phyloP scores from a whole-genome alignment of 176 grass and related monocot genomes.

The Areca catechu region DNA sequence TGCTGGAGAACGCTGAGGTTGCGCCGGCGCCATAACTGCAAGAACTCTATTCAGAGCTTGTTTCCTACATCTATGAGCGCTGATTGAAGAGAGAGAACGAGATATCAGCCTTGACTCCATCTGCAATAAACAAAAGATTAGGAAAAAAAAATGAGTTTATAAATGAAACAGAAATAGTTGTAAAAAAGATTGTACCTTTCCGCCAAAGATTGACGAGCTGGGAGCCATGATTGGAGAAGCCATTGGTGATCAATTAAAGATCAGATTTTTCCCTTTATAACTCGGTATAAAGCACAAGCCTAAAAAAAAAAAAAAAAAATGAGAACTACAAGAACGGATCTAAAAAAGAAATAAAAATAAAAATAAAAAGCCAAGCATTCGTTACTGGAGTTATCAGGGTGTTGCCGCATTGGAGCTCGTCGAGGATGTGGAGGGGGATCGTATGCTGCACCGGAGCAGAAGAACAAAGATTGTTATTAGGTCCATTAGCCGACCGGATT shows the following conservation, averaged over 20 bases:
- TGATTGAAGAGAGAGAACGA: slow-evolving; percentile 23
- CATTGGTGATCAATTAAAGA: not conserved
- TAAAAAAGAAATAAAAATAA: too few relatives aligned
- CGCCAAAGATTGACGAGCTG: slow-evolving; percentile 1
- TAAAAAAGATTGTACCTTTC: slow-evolving; percentile 1
- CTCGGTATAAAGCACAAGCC: too few relatives aligned
- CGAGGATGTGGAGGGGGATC: too few relatives aligned
- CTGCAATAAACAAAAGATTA: slow-evolving; percentile 16
- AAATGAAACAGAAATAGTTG: not conserved
- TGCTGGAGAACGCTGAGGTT: slow-evolving; percentile 38
- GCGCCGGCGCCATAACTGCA: slow-evolving; percentile 50
- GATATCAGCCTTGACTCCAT: slow-evolving; percentile 39
- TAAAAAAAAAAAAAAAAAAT: too few relatives aligned
- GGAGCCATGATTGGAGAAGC: slow-evolving; percentile 5
- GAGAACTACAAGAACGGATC: too few relatives aligned
- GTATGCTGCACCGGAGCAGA: too few relatives aligned
- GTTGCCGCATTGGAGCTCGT: too few relatives aligned
- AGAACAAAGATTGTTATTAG: too few relatives aligned
- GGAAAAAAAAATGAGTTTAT: not conserved
- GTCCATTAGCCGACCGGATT: too few relatives aligned
- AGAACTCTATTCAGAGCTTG: slow-evolving; percentile 23
- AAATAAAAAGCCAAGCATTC: too few relatives aligned
- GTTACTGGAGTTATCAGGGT: too few relatives aligned
- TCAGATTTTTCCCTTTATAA: too few relatives aligned
- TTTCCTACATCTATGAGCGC: slow-evolving; percentile 20